phyloP scores from a whole-genome alignment of 441 rosid species.

The Rhodomyrtus psidioides region DNA sequence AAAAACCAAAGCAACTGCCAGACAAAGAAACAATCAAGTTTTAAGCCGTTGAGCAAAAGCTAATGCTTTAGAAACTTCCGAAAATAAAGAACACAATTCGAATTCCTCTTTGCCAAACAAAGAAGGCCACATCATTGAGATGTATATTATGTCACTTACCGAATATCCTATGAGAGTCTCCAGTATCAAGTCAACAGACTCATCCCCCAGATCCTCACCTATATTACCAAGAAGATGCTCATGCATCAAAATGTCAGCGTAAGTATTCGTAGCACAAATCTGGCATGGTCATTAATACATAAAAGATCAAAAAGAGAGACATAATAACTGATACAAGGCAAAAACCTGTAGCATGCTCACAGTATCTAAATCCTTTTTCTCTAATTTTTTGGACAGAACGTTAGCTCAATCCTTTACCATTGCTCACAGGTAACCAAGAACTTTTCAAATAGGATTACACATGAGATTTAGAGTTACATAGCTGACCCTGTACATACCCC shows the following conservation, averaged over 20 bases:
- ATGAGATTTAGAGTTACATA: not conserved
- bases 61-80: not conserved
- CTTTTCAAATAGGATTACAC: not conserved
- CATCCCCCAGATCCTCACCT: constrained; percentile 46
- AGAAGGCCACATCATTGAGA: not conserved
- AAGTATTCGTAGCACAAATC: not conserved
- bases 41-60: not conserved
- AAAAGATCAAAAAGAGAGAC: not conserved
- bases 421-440: not conserved
- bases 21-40: not conserved
- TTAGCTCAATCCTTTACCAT: not conserved
- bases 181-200: constrained; percentile 53
- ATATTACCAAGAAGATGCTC: constrained; percentile 13
- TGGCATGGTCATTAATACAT: not conserved
- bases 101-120: not conserved
- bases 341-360: not conserved
- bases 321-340: not conserved
- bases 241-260: constrained; percentile 5
- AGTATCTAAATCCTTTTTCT: not conserved
- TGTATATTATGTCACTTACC: constrained; percentile 28
- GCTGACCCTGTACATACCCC: constrained; percentile 7
- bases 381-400: not conserved
- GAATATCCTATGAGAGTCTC: constrained; percentile 52
- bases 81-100: not conserved
- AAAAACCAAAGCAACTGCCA: not conserved